Percentiles rank a stretch among this genome's conserved stretches.
These are phyloP conservation scores for Rosa lucieae DNA, from an alignment of 306 rosid species.

Conservation along the genomic window DNA sequence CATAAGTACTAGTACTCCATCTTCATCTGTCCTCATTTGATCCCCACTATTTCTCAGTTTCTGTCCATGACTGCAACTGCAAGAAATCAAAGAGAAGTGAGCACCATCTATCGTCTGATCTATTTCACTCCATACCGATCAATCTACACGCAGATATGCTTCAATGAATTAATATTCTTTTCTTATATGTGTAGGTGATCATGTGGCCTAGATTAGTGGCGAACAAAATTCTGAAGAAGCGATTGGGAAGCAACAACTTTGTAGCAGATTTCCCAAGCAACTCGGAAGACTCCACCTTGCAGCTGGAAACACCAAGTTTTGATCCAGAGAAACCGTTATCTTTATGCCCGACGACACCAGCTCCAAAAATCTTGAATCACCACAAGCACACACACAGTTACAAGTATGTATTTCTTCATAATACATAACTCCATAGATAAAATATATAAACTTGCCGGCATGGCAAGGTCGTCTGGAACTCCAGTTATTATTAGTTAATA, in stretches of 20 bases:
- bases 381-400: slow-evolving; percentile 42
- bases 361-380: slow-evolving; percentile 21
- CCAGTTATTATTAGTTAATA: neutral
- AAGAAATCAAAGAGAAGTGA: slow-evolving; percentile 31
- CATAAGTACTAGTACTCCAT: neutral
- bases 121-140: slow-evolving; percentile 16
- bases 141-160: neutral
- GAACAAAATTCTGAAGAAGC: slow-evolving; percentile 67
- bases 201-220: slow-evolving; percentile 93
- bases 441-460: neutral
- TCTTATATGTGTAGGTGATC: slow-evolving; percentile 30
- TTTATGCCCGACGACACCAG: neutral
- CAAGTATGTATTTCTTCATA: slow-evolving; percentile 28
- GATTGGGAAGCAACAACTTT: slow-evolving; percentile 70
- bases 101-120: neutral
- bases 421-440: neutral
- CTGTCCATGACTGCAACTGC: slow-evolving; percentile 11
- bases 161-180: neutral
- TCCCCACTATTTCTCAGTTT: neutral
- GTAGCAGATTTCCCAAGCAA: slow-evolving; percentile 61
- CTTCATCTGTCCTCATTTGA: slow-evolving; percentile 2
- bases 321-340: slow-evolving; percentile 23
- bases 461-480: neutral
- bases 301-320: slow-evolving; percentile 32
- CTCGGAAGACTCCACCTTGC: neutral